Evolutionary conservation across 169 alveolate genomes (phyloP), one percentile per base, ranked within the genome.

Genomic region (Cryptosporidium baileyi): DNA sequence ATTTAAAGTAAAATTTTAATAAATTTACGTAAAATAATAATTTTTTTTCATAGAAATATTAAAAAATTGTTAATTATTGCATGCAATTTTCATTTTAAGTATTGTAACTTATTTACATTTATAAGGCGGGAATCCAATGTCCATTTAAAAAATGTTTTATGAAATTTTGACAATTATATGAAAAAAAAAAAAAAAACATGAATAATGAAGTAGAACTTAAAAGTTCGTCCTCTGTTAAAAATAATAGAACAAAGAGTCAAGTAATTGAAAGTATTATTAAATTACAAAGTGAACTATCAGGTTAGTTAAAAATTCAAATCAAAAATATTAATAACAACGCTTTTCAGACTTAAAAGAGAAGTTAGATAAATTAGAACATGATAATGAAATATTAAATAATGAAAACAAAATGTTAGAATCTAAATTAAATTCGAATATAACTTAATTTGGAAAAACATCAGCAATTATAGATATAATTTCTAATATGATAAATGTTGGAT

Each of bases 291-390:
- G 63, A 65, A 0, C 2, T 65, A 47, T 47, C 81, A 26, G 81
- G 81, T 65, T 45, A 17, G 81, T 65, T 62, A 3, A 40, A 8
- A 17, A 43, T 32, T 45, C 13, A 24, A n/a, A 51, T 30, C 15
- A 7, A 65, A 28, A 28, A 45, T 28, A 11, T n/a, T 11, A n/a
- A 47, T 47, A 0, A 6, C 19, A n/a, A 47, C 9, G 19, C 59
- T 3, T 47, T 47, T 3, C 24, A 65, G 81, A 65, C 3, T 32
- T 65, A 38, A 65, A 65, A 49, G 19, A 54, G 9, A 51, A 65
- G n/a, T 51, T 65, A 15, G 81, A 65, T 43, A 65, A 44, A 36
- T 36, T 65, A 36, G 81, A 65, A 34, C 22, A 22, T 22, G 63
- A 57, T 57, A 57, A 24, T 57, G 32, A 57, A 57, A 57, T 57